Conservation (phyloP, 306 rosid species). For the Spatholobus suberectus region DNA sequence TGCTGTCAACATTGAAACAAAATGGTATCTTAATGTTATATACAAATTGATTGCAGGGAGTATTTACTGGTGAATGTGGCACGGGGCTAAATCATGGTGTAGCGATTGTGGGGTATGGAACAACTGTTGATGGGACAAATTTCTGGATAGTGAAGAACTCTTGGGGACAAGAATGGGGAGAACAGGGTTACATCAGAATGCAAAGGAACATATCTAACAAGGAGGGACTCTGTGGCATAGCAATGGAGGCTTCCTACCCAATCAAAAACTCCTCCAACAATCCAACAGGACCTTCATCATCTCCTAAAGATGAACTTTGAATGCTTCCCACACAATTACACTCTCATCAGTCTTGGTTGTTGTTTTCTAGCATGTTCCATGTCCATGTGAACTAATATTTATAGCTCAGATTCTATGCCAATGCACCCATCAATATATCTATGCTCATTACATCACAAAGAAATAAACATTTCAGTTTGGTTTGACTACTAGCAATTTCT, state of each 20-base stretch:
- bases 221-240: conserved; percentile 79
- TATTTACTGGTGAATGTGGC: conserved; percentile 71
- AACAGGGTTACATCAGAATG: conserved; percentile 86
- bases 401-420: background rate
- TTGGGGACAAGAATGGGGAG: conserved; percentile 95
- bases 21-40: background rate
- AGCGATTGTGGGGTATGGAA: conserved; percentile 81
- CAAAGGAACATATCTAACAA: conserved; percentile 53
- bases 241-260: conserved; percentile 87
- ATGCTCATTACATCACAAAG: background rate
- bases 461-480: conserved; percentile 36
- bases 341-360: conserved; percentile 2
- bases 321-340: conserved; percentile 9
- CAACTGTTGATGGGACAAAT: conserved; percentile 72
- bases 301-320: conserved; percentile 68
- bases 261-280: conserved; percentile 61
- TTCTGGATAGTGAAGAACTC: conserved; percentile 89
- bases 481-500: conserved; percentile 13
- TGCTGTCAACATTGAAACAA: background rate
- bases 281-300: conserved; percentile 46
- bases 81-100: conserved; percentile 87
- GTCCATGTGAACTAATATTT: conserved; percentile 5
- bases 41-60: conserved; percentile 64
- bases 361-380: conserved; percentile 31
- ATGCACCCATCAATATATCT: conserved; percentile 28